Conservation (phyloP, 768 basidiomycete species). For the Tulasnella sp. region DNA sequence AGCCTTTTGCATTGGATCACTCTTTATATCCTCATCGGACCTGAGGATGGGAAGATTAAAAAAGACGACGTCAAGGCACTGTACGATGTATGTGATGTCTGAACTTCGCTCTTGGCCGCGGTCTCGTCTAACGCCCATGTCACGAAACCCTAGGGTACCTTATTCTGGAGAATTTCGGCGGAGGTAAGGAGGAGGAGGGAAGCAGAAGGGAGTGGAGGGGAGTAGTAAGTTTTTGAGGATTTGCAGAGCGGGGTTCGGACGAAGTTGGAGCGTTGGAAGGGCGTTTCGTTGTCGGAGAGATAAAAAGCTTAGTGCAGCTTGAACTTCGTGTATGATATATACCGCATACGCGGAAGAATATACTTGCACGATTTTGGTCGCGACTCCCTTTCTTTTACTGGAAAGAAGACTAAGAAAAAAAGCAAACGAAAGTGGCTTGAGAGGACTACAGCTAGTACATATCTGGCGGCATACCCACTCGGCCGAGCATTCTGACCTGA, state of each 20-base stretch:
- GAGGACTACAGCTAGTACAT: too few relatives aligned
- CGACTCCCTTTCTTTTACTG: too few relatives aligned
- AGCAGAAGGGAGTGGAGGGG: background rate
- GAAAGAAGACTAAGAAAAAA: too few relatives aligned
- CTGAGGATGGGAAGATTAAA: slow-evolving; percentile 20
- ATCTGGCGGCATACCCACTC: too few relatives aligned
- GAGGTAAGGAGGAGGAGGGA: background rate
- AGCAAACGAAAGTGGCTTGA: too few relatives aligned
- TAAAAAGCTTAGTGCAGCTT: too few relatives aligned
- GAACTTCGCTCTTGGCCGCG: too few relatives aligned
- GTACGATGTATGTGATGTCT: slow-evolving; percentile 14
- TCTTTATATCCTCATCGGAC: slow-evolving; percentile 18
- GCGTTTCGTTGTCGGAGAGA: too few relatives aligned
- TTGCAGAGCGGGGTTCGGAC: background rate
- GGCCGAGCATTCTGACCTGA: too few relatives aligned
- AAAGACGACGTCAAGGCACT: slow-evolving; percentile 3
- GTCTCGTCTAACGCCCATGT: background rate
- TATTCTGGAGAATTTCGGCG: background rate
- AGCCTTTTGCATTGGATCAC: slow-evolving; percentile 8
- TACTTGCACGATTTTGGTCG: too few relatives aligned
- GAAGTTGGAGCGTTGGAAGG: background rate
- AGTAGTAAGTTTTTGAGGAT: background rate
- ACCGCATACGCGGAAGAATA: too few relatives aligned
- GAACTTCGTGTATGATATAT: too few relatives aligned
- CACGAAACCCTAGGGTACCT: background rate